Evolutionary conservation across 352 stramenopile genomes (phyloP), one percentile per base, ranked within the genome.

Genomic region (Phytophthora litchii): DNA sequence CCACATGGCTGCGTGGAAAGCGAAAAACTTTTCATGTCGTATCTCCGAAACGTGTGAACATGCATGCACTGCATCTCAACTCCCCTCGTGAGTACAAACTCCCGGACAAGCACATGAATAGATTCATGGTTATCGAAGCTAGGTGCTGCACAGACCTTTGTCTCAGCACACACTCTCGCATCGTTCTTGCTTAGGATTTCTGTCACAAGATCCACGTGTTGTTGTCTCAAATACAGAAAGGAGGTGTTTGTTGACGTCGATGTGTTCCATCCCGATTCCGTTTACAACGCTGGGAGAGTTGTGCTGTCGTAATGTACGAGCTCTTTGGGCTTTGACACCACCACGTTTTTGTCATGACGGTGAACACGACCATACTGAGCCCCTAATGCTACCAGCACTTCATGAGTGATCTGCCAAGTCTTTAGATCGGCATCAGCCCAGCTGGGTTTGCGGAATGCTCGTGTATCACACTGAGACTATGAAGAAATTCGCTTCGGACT

Each of bases 401-500:
- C 10, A 3, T 34, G 29, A 34, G 29, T 34, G 29, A 34, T 20
- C 21, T 36, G 42, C 42, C 23, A 36, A 48, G 25, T 48, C 42
- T 32, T 36, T 48, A 36, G 42, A 48, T 48, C n/a, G 8, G 23
- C 13, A 34, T 34, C 6, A 11, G 29, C 1, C 42, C 42, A 48
- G 42, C 42, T 48, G 42, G 8, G 35, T 7, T 21, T 48, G 14
- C 4, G 6, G 42, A 48, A 48, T 10, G 12, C 42, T 48, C 23
- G 23, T 48, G 5, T 11, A 48, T 48, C 42, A 48, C 20, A 21
- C 21, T 48, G 42, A 48, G 42, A 48, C n/a, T 48, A 31, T 48
- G 29, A 34, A 34, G 29, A 34, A 34, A 34, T 12, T 11, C 29
- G 10, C 29, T 34, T 2, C 29, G 10, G 23, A 34, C 29, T 34